Percentiles rank a stretch among this genome's conserved stretches.
phyloP scores from a whole-genome alignment of 495 filamentous ascomycete species.

The Astrothelium subdiscretum region DNA sequence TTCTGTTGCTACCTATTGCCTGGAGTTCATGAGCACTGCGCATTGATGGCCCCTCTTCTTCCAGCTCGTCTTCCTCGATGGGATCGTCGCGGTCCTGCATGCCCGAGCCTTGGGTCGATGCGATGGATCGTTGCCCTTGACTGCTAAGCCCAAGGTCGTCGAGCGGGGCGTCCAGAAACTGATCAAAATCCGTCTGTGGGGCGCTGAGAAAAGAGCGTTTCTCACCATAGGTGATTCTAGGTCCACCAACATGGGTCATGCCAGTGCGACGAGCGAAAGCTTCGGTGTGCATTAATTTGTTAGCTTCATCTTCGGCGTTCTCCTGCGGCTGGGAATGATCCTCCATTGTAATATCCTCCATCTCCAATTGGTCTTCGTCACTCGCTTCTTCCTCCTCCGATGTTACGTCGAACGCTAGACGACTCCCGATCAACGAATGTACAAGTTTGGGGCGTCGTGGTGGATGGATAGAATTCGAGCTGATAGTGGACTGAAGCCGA shows the following conservation, averaged over 20 bases:
- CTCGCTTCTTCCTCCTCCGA: constrained; percentile 3
- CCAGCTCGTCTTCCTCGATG: constrained; percentile 40
- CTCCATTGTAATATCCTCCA: constrained; percentile 1
- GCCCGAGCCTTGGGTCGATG: constrained; percentile 7
- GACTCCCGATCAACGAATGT: neutral
- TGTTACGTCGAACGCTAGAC: neutral
- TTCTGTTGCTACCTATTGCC: constrained; percentile 71
- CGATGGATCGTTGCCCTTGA: neutral
- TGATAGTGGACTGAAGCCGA: neutral
- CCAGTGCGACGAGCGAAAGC: neutral
- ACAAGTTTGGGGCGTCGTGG: neutral
- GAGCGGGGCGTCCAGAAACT: constrained; percentile 20
- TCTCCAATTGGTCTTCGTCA: neutral
- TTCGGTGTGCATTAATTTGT: neutral
- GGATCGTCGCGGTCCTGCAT: constrained; percentile 12
- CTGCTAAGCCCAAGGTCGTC: constrained; percentile 6
- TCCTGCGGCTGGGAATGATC: neutral
- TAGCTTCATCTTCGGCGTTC: constrained; percentile 9
- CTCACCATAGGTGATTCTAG: constrained; percentile 49
- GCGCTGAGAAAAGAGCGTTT: constrained; percentile 51
- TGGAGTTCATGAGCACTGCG: constrained; percentile 83
- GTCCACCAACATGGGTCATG: constrained; percentile 16
- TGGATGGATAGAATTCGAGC: neutral
- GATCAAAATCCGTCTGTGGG: constrained; percentile 3
- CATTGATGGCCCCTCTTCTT: constrained; percentile 44